Percentiles rank a stretch among this genome's conserved stretches.
phyloP scores from a whole-genome alignment of 2,329 filamentous ascomycete genomes.

The Dactylonectria macrodidyma region DNA sequence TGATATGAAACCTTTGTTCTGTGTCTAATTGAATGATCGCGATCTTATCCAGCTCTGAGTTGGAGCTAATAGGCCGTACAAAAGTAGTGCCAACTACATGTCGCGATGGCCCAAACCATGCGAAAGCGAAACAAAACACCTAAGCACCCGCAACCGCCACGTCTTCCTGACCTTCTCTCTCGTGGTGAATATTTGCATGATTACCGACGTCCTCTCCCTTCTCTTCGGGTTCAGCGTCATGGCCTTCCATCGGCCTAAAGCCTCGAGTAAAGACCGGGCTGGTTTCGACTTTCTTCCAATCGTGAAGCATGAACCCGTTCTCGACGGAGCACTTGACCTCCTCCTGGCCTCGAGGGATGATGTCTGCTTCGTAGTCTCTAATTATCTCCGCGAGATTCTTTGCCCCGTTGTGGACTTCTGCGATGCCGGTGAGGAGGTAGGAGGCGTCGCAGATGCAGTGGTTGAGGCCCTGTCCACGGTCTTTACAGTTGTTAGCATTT shows the following conservation, averaged over 20 bases:
- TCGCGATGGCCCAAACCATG: no score
- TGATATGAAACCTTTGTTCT: no score
- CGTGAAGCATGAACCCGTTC: conserved; percentile 43
- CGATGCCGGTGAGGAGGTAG: conserved; percentile 31
- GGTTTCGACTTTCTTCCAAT: conserved; percentile 40
- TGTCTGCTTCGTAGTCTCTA: conserved; percentile 35
- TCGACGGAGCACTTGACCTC: conserved; percentile 44
- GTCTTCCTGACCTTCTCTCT: background rate
- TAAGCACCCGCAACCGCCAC: background rate
- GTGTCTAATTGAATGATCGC: no score
- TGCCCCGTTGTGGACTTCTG: conserved; percentile 5
- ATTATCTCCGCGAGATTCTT: conserved; percentile 22
- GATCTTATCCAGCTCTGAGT: no score
- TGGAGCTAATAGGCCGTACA: no score
- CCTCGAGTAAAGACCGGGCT: conserved; percentile 42
- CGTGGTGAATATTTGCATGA: conserved; percentile 2
- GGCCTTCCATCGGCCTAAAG: conserved; percentile 44
- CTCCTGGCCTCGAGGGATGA: conserved; percentile 41
- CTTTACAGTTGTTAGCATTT: conserved; percentile 12
- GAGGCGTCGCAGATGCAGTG: conserved; percentile 42
- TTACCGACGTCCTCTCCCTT: conserved; percentile 10
- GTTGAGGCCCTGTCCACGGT: conserved; percentile 43
- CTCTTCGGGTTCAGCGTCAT: conserved; percentile 26
- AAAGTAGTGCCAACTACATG: no score
- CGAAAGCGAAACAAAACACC: background rate